Percentiles rank a stretch among this genome's conserved stretches.
Evolutionary conservation across 768 basidiomycete genomes (phyloP).

Genomic region (Candolleomyces efflorescens): DNA sequence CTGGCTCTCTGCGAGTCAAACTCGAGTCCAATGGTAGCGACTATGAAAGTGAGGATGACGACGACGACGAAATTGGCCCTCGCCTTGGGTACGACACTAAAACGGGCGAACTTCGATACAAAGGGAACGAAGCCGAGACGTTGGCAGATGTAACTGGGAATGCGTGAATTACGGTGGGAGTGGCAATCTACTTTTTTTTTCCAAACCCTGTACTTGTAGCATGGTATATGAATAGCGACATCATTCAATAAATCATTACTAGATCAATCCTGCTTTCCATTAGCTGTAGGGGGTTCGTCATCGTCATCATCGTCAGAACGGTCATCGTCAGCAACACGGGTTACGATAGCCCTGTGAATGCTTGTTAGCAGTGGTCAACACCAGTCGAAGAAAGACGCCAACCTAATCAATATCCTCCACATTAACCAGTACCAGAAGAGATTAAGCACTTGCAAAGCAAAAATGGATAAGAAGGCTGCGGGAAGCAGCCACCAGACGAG

Average conservation of each 20-base stretch:
- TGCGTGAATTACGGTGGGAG: neutral
- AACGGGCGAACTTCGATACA: conserved; percentile 1
- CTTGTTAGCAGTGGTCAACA: conserved; percentile 7
- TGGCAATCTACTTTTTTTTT: too few species aligned
- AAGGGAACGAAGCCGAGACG: neutral
- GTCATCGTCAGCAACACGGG: conserved; percentile 53
- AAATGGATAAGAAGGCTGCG: conserved; percentile 73
- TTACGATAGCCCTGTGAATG: conserved; percentile 46
- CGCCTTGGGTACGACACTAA: conserved; percentile 16
- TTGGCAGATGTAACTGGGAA: neutral
- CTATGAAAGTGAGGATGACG: conserved; percentile 39
- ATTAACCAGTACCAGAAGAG: conserved; percentile 93
- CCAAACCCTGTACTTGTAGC: too few species aligned
- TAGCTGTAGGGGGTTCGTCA: conserved; percentile 54
- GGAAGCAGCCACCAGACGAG: conserved; percentile 75
- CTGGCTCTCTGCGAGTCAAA: conserved; percentile 45
- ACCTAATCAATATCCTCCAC: conserved; percentile 72
- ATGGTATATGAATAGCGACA: neutral
- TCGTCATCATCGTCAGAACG: conserved; percentile 81
- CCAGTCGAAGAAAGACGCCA: conserved; percentile 19
- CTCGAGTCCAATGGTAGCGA: conserved; percentile 56
- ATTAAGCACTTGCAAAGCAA: conserved; percentile 78
- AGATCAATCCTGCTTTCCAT: conserved; percentile 23
- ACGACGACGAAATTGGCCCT: conserved; percentile 32
- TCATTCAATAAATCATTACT: neutral